Evolutionary conservation across 1,284 basidiomycete species (phyloP).

Genomic region (Agaricales sp.): DNA sequence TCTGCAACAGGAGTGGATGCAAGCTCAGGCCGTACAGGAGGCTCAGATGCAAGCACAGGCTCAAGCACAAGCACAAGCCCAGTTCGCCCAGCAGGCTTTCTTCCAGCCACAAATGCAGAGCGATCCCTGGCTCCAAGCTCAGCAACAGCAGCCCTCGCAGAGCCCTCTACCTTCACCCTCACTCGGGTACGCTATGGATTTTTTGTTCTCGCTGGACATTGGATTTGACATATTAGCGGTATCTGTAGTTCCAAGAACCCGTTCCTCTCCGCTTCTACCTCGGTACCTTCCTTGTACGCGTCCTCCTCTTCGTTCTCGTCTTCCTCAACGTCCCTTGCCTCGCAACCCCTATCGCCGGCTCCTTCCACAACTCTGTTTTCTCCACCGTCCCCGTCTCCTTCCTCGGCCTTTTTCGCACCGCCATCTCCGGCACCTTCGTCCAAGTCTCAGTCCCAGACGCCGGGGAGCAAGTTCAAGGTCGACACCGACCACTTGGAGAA

Average conservation of each 20-base stretch:
- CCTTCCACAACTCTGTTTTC: constrained; percentile 51
- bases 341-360: constrained; percentile 17
- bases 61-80: constrained; percentile 79
- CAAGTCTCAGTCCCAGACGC: constrained; percentile 21
- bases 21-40: not conserved
- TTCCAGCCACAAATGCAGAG: constrained; percentile 48
- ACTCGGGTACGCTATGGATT: constrained; percentile 4
- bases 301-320: too few relatives aligned
- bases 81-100: constrained; percentile 55
- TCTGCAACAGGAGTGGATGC: not conserved
- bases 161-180: too few relatives aligned
- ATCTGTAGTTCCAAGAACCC: constrained; percentile 95
- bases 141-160: constrained; percentile 27
- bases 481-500: constrained; percentile 49
- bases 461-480: constrained; percentile 24
- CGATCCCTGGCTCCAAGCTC: constrained; percentile 35
- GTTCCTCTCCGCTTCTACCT: constrained; percentile 65
- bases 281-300: too few relatives aligned
- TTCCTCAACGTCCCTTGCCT: constrained; percentile 21
- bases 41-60: constrained; percentile 44
- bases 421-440: constrained; percentile 25
- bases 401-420: constrained; percentile 22
- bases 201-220: constrained; percentile 29
- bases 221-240: too few relatives aligned
- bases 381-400: constrained; percentile 40